These are phyloP conservation scores for Metarhizium robertsii DNA, from an alignment of 2,329 filamentous ascomycete species.

Conservation along the genomic window DNA sequence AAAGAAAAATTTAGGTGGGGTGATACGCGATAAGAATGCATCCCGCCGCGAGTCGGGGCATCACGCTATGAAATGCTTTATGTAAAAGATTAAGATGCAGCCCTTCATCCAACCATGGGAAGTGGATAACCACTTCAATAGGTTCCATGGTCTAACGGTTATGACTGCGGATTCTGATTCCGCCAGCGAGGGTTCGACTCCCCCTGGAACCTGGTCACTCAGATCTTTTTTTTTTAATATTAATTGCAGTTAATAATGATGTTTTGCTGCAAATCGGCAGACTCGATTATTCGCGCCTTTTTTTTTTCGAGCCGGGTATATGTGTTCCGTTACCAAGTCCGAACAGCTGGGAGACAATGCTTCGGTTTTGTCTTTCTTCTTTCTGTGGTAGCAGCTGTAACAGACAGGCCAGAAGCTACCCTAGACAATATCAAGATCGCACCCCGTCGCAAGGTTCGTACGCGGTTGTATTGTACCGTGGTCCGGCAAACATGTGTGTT, in stretches of 20 bases:
- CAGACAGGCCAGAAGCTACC: neutral
- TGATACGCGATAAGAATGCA: slow-evolving; percentile 11
- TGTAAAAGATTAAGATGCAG: neutral
- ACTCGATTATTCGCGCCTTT: neutral
- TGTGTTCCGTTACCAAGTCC: too few species aligned
- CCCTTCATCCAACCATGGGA: slow-evolving; percentile 12
- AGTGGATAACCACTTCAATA: slow-evolving; percentile 14
- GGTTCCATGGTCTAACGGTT: slow-evolving; percentile 28
- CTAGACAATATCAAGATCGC: neutral
- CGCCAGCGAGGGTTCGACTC: slow-evolving; percentile 29
- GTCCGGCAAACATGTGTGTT: neutral
- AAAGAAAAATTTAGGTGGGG: slow-evolving; percentile 28
- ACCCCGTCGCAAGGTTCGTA: too few species aligned
- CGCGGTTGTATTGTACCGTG: too few species aligned
- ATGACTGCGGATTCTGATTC: slow-evolving; percentile 28
- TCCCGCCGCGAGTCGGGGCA: neutral
- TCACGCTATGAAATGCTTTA: neutral
- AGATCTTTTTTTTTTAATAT: slow-evolving; percentile 1
- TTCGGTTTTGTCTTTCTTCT: too few species aligned
- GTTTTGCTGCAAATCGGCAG: neutral
- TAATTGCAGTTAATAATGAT: neutral
- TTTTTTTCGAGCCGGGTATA: neutral
- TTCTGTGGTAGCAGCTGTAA: too few species aligned
- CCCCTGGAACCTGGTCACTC: slow-evolving; percentile 21
- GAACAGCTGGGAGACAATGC: too few species aligned